Base-by-base conservation (phyloP, 768 basidiomycete genomes). In the Termitomyces sp. region DNA sequence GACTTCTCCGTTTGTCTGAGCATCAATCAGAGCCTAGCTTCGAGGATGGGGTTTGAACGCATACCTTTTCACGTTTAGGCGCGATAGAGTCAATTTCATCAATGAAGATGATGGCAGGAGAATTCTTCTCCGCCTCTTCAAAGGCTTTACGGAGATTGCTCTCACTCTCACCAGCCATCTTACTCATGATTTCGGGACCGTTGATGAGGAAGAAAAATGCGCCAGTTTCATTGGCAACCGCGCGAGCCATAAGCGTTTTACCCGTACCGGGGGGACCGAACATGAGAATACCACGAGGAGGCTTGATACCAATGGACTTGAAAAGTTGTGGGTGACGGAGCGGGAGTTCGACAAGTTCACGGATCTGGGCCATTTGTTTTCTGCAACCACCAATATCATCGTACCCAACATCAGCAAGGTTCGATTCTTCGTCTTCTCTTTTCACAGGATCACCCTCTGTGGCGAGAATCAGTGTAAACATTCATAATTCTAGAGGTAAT, bases 171-270 rank as follows among this genome's bases (percentile, higher is more conserved):
- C 97, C 97, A 54, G 97, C 97, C 97, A 99, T 99, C 81, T 99
- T 98, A 66, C 90, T 92, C 97, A 99, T 99, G 72, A 99, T 98
- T 75, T 99, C 97, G 52, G 97, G 97, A 54, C 97, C 97, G 69
- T 98, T 99, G 77, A 99, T 99, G 51, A 98, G 78, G 87, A 99
- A 99, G 84, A 99, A 99, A 85, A 99, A 99, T 16, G 97, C 97
- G 51, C 97, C 97, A 28, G 97, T 99, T 75, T 99, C 97, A 71
- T 99, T 99, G 62, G 97, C 97, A 48, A 99, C 97, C 7, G 97
- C 97, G 65, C 97, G 88, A 52, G 97, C 97, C 96, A 99, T 99
- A 64, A 99, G 84, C 6, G 97, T 98, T 79, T 98, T 99, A 81
- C 97, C 97, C 22, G 96, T 98, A 80, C 97, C 97, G 34, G 96